Evolutionary conservation across 805 yeast genomes (phyloP).

Genomic region (Kazachstania taianensis): DNA sequence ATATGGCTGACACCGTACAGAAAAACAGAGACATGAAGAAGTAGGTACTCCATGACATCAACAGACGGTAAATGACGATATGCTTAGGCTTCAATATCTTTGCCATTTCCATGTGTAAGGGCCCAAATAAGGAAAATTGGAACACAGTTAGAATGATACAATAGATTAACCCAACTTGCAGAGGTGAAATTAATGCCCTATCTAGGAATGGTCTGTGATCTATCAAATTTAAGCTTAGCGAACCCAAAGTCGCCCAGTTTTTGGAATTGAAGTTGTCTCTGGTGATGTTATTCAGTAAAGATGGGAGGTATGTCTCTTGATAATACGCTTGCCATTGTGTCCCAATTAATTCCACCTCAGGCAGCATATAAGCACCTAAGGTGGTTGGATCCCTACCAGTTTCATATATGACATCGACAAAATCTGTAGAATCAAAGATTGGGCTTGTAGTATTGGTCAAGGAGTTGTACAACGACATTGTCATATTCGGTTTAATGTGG

Average conservation of each 20-base stretch:
- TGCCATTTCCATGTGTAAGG: conserved; percentile 42
- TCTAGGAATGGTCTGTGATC: conserved; percentile 45
- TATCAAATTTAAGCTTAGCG: conserved; percentile 25
- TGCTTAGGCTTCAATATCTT: conserved; percentile 35
- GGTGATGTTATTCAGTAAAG: conserved; percentile 13
- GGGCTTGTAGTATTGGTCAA: conserved; percentile 9
- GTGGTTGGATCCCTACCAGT: conserved; percentile 53
- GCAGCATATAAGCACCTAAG: conserved; percentile 36
- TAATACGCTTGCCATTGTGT: conserved; percentile 4
- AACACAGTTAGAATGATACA: conserved; percentile 62
- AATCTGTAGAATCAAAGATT: conserved; percentile 13
- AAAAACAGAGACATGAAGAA: conserved; percentile 49
- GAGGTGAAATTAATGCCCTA: conserved; percentile 49
- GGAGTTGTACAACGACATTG: conserved; percentile 24
- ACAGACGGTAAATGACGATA: conserved; percentile 42
- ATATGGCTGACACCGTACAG: conserved; percentile 53
- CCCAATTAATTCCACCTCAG: conserved; percentile 33
- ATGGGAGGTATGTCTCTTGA: conserved; percentile 6
- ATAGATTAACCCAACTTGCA: conserved; percentile 68
- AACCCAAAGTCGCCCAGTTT: conserved; percentile 18
- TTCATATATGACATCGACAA: conserved; percentile 40
- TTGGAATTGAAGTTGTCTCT: conserved; percentile 8
- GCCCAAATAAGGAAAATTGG: conserved; percentile 50
- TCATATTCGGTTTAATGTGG: conserved; percentile 41
- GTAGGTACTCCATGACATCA: conserved; percentile 40